Evolutionary conservation across 176 grass and related monocot species (phyloP).

Genomic region (Musa schizocarpa): DNA sequence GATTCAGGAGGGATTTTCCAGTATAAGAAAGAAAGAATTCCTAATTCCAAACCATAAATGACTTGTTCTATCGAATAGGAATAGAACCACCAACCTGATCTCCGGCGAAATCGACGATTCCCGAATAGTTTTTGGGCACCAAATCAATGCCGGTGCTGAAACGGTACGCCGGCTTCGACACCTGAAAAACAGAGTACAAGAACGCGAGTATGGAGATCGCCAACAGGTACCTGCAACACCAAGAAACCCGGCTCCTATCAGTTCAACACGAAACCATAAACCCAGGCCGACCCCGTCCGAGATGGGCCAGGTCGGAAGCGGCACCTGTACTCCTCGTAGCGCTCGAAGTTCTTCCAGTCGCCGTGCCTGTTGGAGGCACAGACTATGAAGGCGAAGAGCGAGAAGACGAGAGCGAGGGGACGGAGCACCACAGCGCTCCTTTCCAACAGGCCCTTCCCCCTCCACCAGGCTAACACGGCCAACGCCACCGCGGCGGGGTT

Average conservation of each 20-base stretch:
- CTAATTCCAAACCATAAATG: background rate
- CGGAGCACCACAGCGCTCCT: constrained; percentile 31
- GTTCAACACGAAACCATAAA: background rate
- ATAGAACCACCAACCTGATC: constrained; percentile 51
- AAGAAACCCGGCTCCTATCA: background rate
- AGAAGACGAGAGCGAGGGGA: constrained; percentile 25
- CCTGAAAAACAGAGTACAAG: constrained; percentile 62
- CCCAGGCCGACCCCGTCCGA: background rate
- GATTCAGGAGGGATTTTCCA: background rate
- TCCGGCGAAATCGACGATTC: constrained; percentile 56
- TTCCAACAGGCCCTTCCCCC: constrained; percentile 42
- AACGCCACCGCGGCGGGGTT: constrained; percentile 14
- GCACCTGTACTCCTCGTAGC: constrained; percentile 61
- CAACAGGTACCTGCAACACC: constrained; percentile 50
- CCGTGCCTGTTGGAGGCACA: constrained; percentile 59
- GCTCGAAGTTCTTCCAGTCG: constrained; percentile 57
- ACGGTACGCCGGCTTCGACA: constrained; percentile 37
- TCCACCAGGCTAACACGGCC: constrained; percentile 26
- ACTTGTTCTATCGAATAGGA: background rate
- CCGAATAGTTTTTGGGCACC: constrained; percentile 27
- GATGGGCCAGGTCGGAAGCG: background rate
- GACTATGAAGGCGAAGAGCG: constrained; percentile 44
- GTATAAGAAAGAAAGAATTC: background rate
- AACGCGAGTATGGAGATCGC: constrained; percentile 49
- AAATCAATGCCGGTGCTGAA: constrained; percentile 48